Evolutionary conservation across 495 filamentous ascomycete genomes (phyloP), one percentile per base, ranked within the genome.

Genomic region (Bathelium albidoporum): DNA sequence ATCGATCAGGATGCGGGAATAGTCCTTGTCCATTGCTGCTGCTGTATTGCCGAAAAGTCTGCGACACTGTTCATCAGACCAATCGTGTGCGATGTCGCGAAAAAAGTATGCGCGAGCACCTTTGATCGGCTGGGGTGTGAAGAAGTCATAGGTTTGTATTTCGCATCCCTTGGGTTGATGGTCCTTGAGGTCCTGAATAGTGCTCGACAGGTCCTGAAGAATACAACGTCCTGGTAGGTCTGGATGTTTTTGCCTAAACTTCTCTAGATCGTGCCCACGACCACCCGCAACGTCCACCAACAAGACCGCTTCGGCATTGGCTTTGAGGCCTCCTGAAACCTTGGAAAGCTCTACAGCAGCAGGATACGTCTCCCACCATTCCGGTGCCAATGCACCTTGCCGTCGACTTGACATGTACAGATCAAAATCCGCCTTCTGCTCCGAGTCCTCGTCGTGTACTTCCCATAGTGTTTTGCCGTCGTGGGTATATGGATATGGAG

Each of bases 61-160:
- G 10, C 5, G 9, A 41, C 29, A 52, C 29, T 65, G 45, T 18
- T 32, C 59, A 53, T 66, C 64, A 20, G 24, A 26, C 64, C 64
- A 66, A 52, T 66, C 59, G 49, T 66, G 64, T 16, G 41, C 24
- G 36, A 66, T 36, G 49, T 45, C 61, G 18, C 60, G 61, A 32
- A 63, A 29, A 52, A 63, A 58, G 44, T 66, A 66, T 2, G 34
- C 45, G 12, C 59, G 43, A 32, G 64, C 64, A 16, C 58, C 62
- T 32, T 65, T 31, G 41, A 66, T 31, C 4, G 64, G 64, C 61
- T 66, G 64, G 34, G 60, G 60, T 12, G 43, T 63, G 41, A 66
- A 66, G 64, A 66, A 66, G 34, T 66, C 64, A 63, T 66, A 62
- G 11, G n/a, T 20, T 59, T 61, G 60, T 44, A 34, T 62, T 29